These are phyloP conservation scores for Phaeosphaeriaceae sp. DNA, from an alignment of 2,329 filamentous ascomycete species.

Conservation along the genomic window DNA sequence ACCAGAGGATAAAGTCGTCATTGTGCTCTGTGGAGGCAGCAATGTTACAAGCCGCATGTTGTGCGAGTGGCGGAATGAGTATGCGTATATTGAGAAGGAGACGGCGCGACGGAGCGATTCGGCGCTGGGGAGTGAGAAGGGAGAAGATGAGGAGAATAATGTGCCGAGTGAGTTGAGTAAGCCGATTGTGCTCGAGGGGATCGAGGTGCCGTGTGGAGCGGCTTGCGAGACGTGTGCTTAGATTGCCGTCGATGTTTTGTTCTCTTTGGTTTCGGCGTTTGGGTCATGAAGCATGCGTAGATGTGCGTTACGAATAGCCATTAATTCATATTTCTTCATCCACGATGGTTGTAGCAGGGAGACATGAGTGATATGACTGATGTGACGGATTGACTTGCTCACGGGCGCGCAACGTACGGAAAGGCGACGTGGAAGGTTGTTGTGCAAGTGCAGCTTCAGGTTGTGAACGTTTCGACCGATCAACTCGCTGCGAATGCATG, in stretches of 20 bases:
- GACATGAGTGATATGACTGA: too few relatives aligned
- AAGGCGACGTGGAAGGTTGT: too few relatives aligned
- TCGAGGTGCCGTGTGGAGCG: conserved; percentile 12
- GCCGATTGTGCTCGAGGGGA: conserved; percentile 22
- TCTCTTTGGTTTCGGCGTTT: not conserved
- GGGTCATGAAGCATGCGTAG: not conserved
- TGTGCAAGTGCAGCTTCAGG: not conserved
- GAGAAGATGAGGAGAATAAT: conserved; percentile 13
- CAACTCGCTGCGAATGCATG: conserved; percentile 1
- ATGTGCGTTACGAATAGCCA: not conserved
- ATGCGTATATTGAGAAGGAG: conserved; percentile 35
- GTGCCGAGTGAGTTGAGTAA: conserved; percentile 23
- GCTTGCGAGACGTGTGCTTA: conserved; percentile 3
- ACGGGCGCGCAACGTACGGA: too few relatives aligned
- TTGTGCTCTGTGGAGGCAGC: conserved; percentile 79
- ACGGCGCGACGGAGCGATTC: conserved; percentile 21
- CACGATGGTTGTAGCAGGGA: not conserved
- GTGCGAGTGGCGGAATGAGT: conserved; percentile 55
- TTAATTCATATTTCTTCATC: not conserved
- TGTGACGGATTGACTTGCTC: too few relatives aligned
- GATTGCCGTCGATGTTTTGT: not conserved
- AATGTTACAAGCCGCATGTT: conserved; percentile 61
- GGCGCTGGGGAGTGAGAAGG: conserved; percentile 21
- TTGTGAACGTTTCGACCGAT: not conserved
- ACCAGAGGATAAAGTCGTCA: conserved; percentile 74